A percentile compares a stretch with the other conserved stretches of the same genome.
These are phyloP conservation scores for Lojkania enalia DNA, from an alignment of 2,329 filamentous ascomycete species.

Conservation along the genomic window DNA sequence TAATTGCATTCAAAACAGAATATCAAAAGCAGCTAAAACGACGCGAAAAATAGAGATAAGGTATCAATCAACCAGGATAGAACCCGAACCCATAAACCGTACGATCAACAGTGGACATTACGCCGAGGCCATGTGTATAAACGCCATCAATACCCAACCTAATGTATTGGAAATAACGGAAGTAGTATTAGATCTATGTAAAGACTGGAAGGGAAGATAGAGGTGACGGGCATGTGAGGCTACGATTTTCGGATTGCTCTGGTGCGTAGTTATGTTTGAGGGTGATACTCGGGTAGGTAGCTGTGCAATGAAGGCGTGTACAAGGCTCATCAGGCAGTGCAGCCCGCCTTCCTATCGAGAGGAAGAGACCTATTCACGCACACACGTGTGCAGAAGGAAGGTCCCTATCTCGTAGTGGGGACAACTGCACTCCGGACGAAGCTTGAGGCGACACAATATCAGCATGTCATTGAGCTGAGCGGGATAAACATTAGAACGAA, in stretches of 20 bases:
- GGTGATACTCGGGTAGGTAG: neutral
- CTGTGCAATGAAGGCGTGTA: neutral
- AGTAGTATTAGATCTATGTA: conserved; percentile 2
- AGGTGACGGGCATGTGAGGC: neutral
- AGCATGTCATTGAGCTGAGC: neutral
- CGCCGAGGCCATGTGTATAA: neutral
- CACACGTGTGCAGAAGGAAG: conserved; percentile 6
- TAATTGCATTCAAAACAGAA: too few species aligned
- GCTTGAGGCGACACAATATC: neutral
- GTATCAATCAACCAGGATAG: conserved; percentile 6
- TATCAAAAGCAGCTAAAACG: too few species aligned
- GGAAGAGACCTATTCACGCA: conserved; percentile 9
- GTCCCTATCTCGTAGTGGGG: conserved; percentile 8
- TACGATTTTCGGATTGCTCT: neutral
- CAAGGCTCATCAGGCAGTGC: neutral
- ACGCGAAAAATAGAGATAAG: conserved; percentile 1
- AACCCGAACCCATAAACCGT: neutral
- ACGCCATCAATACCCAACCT: too few species aligned
- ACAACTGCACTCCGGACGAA: conserved; percentile 1
- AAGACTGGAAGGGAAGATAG: neutral
- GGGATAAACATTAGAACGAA: neutral
- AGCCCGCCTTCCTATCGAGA: conserved; percentile 12
- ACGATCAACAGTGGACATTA: neutral
- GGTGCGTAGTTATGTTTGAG: neutral
- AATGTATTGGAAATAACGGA: neutral